Percentiles rank a stretch among this genome's conserved stretches.
These are phyloP conservation scores for Lipomyces lipofer DNA, from an alignment of 805 yeast species.

Conservation along the genomic window DNA sequence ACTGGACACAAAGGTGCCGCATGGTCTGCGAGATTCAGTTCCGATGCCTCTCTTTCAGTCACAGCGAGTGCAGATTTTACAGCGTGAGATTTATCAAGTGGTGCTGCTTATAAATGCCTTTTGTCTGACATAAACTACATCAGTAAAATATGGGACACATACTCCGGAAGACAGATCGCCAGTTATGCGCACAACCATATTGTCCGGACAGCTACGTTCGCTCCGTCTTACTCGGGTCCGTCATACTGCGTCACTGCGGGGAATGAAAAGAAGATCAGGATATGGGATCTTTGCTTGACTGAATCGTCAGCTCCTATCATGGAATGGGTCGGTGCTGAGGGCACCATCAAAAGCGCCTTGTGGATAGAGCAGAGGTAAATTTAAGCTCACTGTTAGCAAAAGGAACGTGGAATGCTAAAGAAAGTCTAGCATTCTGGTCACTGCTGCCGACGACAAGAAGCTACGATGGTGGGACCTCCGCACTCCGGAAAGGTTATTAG, in stretches of 20 bases:
- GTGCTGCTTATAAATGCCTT: not conserved
- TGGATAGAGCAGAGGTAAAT: constrained; percentile 31
- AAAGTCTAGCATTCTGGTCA: constrained; percentile 21
- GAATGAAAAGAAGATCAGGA: constrained; percentile 34
- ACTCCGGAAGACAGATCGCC: constrained; percentile 8
- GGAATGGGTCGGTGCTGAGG: constrained; percentile 32
- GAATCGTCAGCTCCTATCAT: constrained; percentile 14
- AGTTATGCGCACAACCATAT: constrained; percentile 25
- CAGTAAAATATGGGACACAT: constrained; percentile 27
- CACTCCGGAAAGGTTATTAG: constrained; percentile 8
- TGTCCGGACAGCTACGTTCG: constrained; percentile 29
- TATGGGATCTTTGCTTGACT: constrained; percentile 30
- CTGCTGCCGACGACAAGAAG: constrained; percentile 32
- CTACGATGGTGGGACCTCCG: constrained; percentile 38
- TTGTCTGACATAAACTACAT: not conserved
- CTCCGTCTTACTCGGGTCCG: constrained; percentile 18
- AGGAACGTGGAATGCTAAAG: not conserved
- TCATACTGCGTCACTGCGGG: constrained; percentile 34
- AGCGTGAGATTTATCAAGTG: constrained; percentile 25
- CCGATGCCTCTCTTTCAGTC: constrained; percentile 32
- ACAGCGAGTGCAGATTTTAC: constrained; percentile 42
- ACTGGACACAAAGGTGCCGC: constrained; percentile 42
- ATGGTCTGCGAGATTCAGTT: constrained; percentile 37
- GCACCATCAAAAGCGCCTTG: constrained; percentile 30
- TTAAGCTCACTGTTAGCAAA: not conserved